Conservation (phyloP, 1,284 basidiomycete genomes). For the Cutaneotrichosporon cutaneum region DNA sequence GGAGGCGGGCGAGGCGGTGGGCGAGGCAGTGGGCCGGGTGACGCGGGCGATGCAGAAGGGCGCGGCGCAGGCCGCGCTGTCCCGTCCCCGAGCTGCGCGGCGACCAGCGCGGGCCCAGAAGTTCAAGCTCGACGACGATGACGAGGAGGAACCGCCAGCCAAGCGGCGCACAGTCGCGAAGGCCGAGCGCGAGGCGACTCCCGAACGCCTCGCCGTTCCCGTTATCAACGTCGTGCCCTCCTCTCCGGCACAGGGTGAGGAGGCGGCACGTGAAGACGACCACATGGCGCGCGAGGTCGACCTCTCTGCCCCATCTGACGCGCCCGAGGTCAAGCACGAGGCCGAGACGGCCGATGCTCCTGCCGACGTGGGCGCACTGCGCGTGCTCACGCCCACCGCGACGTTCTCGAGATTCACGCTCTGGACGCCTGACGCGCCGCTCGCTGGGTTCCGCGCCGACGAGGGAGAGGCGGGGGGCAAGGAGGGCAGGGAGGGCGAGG, state of each 20-base stretch:
- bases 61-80: constrained; percentile 41
- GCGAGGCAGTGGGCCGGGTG: not conserved
- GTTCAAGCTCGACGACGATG: constrained; percentile 37
- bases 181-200: not conserved
- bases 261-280: constrained; percentile 8
- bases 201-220: not conserved
- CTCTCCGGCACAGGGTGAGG: not conserved
- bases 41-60: constrained; percentile 25
- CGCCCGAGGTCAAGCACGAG: not conserved
- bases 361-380: not conserved
- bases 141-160: constrained; percentile 23
- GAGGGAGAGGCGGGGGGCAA: constrained; percentile 11
- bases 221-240: constrained; percentile 4
- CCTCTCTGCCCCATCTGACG: not conserved
- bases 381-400: constrained; percentile 34
- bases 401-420: constrained; percentile 38
- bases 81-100: constrained; percentile 27
- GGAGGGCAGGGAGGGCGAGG: not conserved
- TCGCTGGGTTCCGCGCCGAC: constrained; percentile 37
- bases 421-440: constrained; percentile 45
- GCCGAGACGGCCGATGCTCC: not conserved
- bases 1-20: no score
- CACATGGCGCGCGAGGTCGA: constrained; percentile 12
- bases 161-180: not conserved
- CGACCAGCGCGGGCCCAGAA: constrained; percentile 13